phyloP scores from a whole-genome alignment of 768 basidiomycete genomes.

The Epithele typhae region DNA sequence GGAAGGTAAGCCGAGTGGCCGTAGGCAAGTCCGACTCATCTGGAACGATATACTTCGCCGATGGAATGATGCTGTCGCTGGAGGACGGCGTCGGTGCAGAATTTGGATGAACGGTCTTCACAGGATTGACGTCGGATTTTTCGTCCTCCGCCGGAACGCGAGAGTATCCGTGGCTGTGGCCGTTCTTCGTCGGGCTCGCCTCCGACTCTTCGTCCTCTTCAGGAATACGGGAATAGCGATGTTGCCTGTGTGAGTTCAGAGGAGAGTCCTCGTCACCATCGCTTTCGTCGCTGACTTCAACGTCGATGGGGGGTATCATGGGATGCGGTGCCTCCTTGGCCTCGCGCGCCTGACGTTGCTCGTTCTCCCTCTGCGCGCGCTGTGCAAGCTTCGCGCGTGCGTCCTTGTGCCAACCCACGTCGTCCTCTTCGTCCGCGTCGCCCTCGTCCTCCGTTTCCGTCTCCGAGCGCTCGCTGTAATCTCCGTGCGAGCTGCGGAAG shows the following conservation, averaged over 20 bases:
- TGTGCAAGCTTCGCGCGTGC: slow-evolving; percentile 66
- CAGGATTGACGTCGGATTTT: not conserved
- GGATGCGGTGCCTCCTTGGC: slow-evolving; percentile 34
- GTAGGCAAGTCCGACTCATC: slow-evolving; percentile 23
- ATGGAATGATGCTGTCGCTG: slow-evolving; percentile 23
- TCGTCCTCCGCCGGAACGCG: too few relatives aligned
- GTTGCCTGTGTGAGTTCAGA: slow-evolving; percentile 10
- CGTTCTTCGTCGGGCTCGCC: slow-evolving; percentile 9
- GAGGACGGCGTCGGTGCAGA: slow-evolving; percentile 3
- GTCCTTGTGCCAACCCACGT: slow-evolving; percentile 61
- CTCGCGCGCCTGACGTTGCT: slow-evolving; percentile 49
- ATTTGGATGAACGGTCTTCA: not conserved
- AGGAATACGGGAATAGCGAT: slow-evolving; percentile 54
- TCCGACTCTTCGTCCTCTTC: slow-evolving; percentile 67
- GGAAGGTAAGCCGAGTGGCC: slow-evolving; percentile 26
- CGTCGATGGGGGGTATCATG: slow-evolving; percentile 60
- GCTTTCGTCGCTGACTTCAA: slow-evolving; percentile 78
- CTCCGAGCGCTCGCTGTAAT: slow-evolving; percentile 35
- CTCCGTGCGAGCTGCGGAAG: slow-evolving; percentile 64
- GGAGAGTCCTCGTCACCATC: slow-evolving; percentile 45
- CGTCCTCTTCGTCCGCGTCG: slow-evolving; percentile 50
- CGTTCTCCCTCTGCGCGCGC: slow-evolving; percentile 59
- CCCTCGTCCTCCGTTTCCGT: slow-evolving; percentile 47
- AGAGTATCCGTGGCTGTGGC: not conserved
- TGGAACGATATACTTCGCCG: slow-evolving; percentile 30